These are phyloP conservation scores for Penicillium sp. DNA, from an alignment of 2,329 filamentous ascomycete genomes.

Conservation along the genomic window DNA sequence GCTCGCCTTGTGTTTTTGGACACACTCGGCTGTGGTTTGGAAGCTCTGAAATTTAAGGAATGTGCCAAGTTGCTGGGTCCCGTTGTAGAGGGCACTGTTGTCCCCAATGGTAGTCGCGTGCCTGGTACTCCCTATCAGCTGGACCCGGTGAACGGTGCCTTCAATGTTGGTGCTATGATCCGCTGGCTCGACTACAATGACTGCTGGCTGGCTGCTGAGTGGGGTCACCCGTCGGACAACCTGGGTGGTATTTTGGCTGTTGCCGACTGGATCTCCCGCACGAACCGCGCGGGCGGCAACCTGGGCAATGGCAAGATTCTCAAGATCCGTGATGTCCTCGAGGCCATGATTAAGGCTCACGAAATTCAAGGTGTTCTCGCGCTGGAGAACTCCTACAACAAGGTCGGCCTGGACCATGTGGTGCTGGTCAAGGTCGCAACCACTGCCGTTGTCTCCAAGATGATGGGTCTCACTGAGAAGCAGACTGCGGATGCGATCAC, in stretches of 20 bases:
- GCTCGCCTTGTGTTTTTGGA: constrained; percentile 95
- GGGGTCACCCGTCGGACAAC: constrained; percentile 98
- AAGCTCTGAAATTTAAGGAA: constrained; percentile 91
- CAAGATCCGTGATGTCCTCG: constrained; percentile 82
- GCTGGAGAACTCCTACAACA: constrained; percentile 97
- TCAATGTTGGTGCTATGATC: constrained; percentile 99
- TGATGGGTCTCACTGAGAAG: constrained; percentile 81
- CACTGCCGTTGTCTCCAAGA: constrained; percentile 87
- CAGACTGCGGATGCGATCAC: constrained; percentile 94
- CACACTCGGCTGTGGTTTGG: constrained; percentile 91
- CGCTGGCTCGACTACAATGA: constrained; percentile 99
- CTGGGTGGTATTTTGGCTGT: constrained; percentile 93
- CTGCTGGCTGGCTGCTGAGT: constrained; percentile 98
- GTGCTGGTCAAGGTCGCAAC: constrained; percentile 97
- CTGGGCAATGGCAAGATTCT: constrained; percentile 68
- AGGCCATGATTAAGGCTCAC: constrained; percentile 98
- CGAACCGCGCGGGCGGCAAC: constrained; percentile 78
- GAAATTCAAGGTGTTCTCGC: constrained; percentile 97
- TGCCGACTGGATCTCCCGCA: constrained; percentile 94
- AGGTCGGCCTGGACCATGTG: constrained; percentile 95
- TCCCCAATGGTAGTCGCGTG: constrained; percentile 87
- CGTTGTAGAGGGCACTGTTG: constrained; percentile 79
- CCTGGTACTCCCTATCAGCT: constrained; percentile 90
- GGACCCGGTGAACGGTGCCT: constrained; percentile 90
- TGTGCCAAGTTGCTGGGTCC: constrained; percentile 93